Evolutionary conservation across 2,329 filamentous ascomycete genomes (phyloP).

Genomic region (Epichloe glyceriae): DNA sequence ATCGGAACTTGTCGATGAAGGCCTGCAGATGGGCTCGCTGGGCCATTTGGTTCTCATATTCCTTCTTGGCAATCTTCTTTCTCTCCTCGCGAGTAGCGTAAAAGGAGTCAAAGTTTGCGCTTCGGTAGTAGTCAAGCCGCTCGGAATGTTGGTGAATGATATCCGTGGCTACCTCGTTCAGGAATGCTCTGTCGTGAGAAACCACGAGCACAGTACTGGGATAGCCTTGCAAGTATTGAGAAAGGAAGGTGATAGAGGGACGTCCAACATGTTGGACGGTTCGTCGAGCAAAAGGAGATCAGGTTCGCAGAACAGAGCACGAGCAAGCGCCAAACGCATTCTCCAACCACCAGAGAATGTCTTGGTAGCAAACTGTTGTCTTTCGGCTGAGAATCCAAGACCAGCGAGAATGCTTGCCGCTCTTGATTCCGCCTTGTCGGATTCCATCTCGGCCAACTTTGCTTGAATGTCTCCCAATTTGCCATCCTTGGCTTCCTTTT

Average conservation of each 20-base stretch:
- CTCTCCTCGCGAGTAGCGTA: conserved; percentile 96
- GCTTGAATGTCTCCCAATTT: conserved; percentile 83
- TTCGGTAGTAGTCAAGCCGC: conserved; percentile 94
- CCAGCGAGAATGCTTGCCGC: conserved; percentile 93
- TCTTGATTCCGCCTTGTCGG: conserved; percentile 91
- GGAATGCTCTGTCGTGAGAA: conserved; percentile 96
- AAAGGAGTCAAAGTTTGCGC: conserved; percentile 93
- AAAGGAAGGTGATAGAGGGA: conserved; percentile 97
- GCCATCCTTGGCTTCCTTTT: conserved; percentile 79
- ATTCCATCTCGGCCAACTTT: conserved; percentile 97
- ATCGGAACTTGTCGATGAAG: conserved; percentile 99
- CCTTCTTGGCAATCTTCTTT: conserved; percentile 88
- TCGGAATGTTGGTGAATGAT: conserved; percentile 98
- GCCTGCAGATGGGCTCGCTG: conserved; percentile 86
- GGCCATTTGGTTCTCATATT: conserved; percentile 98
- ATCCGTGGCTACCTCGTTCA: conserved; percentile 98
- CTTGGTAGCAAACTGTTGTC: conserved; percentile 86
- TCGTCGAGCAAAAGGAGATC: conserved; percentile 93
- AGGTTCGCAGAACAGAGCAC: conserved; percentile 95
- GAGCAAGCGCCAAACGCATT: conserved; percentile 89
- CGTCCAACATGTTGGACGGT: conserved; percentile 99
- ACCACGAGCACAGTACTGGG: conserved; percentile 93
- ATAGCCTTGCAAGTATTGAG: conserved; percentile 87
- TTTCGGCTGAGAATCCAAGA: conserved; percentile 88
- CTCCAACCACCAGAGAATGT: conserved; percentile 99